Conservation (phyloP, 1,284 basidiomycete genomes). For the Cutaneotrichosporon sp. region DNA sequence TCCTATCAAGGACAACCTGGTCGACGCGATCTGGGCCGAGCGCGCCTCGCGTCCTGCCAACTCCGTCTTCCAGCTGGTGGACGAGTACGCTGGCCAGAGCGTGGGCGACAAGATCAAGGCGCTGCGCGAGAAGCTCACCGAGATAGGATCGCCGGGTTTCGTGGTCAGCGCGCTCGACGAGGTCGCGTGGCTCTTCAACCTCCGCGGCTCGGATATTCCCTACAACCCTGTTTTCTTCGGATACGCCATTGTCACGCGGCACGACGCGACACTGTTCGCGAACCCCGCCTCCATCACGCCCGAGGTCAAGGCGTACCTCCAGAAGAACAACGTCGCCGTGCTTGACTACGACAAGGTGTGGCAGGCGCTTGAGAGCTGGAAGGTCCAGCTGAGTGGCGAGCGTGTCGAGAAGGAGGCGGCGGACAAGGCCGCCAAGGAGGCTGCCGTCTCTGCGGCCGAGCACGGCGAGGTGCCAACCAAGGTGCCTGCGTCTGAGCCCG, state of each 20-base stretch:
- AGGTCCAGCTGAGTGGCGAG: constrained; percentile 23
- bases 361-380: constrained; percentile 34
- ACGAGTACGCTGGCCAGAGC: constrained; percentile 64
- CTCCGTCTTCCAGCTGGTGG: constrained; percentile 67
- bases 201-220: constrained; percentile 87
- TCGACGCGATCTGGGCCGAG: constrained; percentile 73
- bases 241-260: constrained; percentile 74
- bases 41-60: constrained; percentile 71
- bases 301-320: constrained; percentile 62
- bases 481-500: constrained; percentile 2
- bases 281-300: constrained; percentile 65
- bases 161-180: constrained; percentile 83
- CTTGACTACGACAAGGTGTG: constrained; percentile 71
- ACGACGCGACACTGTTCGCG: constrained; percentile 71
- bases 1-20: constrained; percentile 67
- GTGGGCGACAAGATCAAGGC: constrained; percentile 66
- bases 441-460: not conserved
- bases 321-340: constrained; percentile 63
- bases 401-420: constrained; percentile 19
- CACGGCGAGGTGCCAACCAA: constrained; percentile 17
- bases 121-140: constrained; percentile 65
- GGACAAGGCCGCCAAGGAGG: constrained; percentile 10
- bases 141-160: constrained; percentile 66
- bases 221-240: constrained; percentile 97
- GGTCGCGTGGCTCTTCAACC: constrained; percentile 90